Evolutionary conservation across 176 grass and related monocot genomes (phyloP).

Genomic region (Dendrocalamus sinicus): DNA sequence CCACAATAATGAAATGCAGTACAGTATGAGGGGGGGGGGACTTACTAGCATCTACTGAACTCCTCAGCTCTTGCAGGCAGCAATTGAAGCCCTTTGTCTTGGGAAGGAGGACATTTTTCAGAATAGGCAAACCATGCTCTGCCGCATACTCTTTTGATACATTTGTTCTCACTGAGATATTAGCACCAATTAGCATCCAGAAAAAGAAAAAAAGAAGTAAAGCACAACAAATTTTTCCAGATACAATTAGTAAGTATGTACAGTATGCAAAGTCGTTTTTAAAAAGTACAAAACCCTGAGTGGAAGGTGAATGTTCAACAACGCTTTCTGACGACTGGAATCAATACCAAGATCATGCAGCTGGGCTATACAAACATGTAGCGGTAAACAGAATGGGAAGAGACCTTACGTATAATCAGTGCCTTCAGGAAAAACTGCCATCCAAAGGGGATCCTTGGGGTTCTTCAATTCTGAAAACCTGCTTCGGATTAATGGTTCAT

Average conservation of each 20-base stretch:
- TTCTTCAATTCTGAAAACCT: constrained; percentile 61
- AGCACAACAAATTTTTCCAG: neutral
- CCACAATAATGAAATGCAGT: neutral
- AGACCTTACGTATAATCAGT: constrained; percentile 84
- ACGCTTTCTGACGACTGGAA: neutral
- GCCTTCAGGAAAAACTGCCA: constrained; percentile 90
- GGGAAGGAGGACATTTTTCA: constrained; percentile 86
- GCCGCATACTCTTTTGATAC: constrained; percentile 82
- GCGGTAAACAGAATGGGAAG: constrained; percentile 21
- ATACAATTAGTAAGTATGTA: neutral
- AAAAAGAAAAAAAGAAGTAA: constrained; percentile 10
- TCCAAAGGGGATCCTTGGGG: constrained; percentile 73
- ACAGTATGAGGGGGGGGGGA: neutral
- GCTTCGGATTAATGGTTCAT: constrained; percentile 71
- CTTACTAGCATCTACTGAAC: constrained; percentile 63
- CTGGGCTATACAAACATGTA: neutral
- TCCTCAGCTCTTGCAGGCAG: constrained; percentile 78
- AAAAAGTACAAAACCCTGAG: neutral
- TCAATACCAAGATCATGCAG: neutral
- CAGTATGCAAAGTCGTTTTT: neutral
- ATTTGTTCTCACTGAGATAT: constrained; percentile 83
- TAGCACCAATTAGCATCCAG: constrained; percentile 43
- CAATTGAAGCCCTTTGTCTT: constrained; percentile 86
- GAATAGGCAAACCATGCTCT: constrained; percentile 86
- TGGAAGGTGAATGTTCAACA: neutral